These are phyloP conservation scores for Eucalyptus viminalis DNA, from an alignment of 345 rosid species.

Conservation along the genomic window DNA sequence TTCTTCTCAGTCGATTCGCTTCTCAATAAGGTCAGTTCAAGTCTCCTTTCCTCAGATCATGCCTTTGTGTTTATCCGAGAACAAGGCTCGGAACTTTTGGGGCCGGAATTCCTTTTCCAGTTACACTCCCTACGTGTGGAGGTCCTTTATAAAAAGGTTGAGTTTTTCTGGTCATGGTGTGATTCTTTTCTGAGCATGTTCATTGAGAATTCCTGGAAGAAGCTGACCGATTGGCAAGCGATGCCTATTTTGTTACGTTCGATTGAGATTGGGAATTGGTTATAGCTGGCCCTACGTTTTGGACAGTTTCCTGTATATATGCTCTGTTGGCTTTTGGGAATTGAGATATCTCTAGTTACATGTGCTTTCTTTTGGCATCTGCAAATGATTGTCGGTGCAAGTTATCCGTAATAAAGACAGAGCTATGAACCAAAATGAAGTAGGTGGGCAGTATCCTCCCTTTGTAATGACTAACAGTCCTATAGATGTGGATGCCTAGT, in stretches of 20 bases:
- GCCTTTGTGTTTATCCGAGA: not conserved
- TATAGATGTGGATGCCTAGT: not conserved
- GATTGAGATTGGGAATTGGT: not conserved
- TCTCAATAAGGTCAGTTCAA: conserved; percentile 30
- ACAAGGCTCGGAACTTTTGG: not conserved
- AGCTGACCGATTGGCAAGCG: not conserved
- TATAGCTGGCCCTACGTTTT: not conserved
- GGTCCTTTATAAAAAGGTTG: not conserved
- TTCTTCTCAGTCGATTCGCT: conserved; percentile 56
- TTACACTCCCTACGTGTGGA: not conserved
- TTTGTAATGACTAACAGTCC: not conserved
- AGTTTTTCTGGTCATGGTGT: not conserved
- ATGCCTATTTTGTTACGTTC: not conserved
- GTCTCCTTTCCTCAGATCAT: not conserved
- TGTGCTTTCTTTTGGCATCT: not conserved
- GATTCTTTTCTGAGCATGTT: not conserved
- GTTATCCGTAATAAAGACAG: not conserved
- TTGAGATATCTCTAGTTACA: not conserved
- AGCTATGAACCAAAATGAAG: not conserved
- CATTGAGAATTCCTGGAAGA: not conserved
- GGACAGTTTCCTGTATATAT: not conserved
- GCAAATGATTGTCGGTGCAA: not conserved
- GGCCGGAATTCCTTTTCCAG: not conserved
- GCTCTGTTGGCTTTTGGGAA: not conserved
- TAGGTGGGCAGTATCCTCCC: not conserved